phyloP scores from a whole-genome alignment of 2,329 filamentous ascomycete species.

The Aspergillus brunneoviolaceus region DNA sequence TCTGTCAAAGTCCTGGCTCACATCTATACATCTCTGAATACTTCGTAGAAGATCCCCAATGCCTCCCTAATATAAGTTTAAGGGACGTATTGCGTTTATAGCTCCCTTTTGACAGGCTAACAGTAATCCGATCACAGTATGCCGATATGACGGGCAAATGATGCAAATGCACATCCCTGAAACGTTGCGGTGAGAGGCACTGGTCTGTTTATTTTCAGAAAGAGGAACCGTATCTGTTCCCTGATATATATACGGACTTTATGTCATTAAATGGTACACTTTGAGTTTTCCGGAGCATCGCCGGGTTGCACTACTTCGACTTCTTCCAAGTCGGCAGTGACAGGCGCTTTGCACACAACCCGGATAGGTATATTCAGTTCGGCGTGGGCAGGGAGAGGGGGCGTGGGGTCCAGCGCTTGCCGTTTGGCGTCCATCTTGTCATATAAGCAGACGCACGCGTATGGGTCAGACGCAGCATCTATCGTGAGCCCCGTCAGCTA shows the following conservation, averaged over 20 bases:
- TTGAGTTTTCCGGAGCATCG: background rate
- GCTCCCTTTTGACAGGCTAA: no score
- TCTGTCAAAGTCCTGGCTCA: background rate
- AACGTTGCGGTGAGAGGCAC: background rate
- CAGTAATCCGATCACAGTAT: no score
- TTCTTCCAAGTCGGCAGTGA: constrained; percentile 11
- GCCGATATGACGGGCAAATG: no score
- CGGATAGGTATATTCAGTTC: constrained; percentile 66
- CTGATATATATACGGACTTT: background rate
- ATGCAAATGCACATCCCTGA: no score
- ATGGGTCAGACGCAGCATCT: constrained; percentile 82
- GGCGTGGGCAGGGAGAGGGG: constrained; percentile 67
- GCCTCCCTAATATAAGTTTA: no score
- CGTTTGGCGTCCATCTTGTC: constrained; percentile 69
- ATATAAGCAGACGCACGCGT: constrained; percentile 73
- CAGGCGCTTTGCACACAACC: constrained; percentile 8
- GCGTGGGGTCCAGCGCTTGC: constrained; percentile 64
- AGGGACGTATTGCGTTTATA: no score
- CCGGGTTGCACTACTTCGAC: constrained; percentile 14
- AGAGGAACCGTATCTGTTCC: background rate
- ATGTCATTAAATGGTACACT: background rate
- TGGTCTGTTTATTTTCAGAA: background rate
- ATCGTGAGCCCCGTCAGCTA: constrained; percentile 27
- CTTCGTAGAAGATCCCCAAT: no score
- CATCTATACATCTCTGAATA: background rate